phyloP scores from a whole-genome alignment of 2,329 filamentous ascomycete genomes.

The Periglandula ipomoeae region DNA sequence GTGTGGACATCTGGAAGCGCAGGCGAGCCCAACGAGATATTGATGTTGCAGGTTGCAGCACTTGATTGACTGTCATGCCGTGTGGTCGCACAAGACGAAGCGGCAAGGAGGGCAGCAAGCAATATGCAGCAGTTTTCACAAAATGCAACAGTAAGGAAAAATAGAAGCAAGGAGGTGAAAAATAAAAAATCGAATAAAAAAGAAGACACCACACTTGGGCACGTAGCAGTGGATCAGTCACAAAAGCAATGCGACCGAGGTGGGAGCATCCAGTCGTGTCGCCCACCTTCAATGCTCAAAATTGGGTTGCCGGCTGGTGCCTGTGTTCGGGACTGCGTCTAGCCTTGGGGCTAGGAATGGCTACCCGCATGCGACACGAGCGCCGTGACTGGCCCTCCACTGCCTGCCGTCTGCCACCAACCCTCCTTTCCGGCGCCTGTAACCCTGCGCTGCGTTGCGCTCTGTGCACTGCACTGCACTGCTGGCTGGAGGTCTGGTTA shows the following conservation, averaged over 20 bases:
- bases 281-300: too few relatives aligned
- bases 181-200: background rate
- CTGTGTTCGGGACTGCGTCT: background rate
- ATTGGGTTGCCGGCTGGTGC: too few relatives aligned
- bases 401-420: background rate
- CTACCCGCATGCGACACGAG: conserved; percentile 1
- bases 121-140: too few relatives aligned
- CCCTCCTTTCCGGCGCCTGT: background rate
- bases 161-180: too few relatives aligned
- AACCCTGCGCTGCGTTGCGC: background rate
- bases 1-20: background rate
- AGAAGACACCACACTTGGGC: background rate
- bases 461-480: background rate
- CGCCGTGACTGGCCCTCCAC: background rate
- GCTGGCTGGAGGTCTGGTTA: background rate
- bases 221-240: background rate
- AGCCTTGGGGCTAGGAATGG: background rate
- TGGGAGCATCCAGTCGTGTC: too few relatives aligned
- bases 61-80: background rate
- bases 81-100: background rate
- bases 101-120: background rate
- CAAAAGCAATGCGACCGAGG: background rate
- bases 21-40: background rate
- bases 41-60: background rate
- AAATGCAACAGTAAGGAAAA: too few relatives aligned